These are phyloP conservation scores for Juglanconis sp. DNA, from an alignment of 2,329 filamentous ascomycete genomes.

Conservation along the genomic window DNA sequence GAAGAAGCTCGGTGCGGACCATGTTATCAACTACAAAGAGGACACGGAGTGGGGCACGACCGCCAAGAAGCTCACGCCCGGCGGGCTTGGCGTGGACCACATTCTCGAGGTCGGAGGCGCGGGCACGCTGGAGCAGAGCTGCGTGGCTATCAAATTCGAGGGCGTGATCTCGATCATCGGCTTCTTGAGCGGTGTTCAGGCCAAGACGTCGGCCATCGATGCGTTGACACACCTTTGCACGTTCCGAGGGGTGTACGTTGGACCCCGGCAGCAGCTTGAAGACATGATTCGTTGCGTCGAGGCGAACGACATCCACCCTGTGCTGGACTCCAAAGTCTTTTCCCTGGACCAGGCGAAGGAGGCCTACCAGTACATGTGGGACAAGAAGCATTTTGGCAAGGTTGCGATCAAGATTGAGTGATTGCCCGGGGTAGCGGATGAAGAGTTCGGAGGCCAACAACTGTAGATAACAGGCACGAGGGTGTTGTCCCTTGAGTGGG, in stretches of 20 bases:
- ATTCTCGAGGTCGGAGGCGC: slow-evolving; percentile 56
- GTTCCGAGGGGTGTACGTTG: slow-evolving; percentile 39
- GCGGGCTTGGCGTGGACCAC: slow-evolving; percentile 46
- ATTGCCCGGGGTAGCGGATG: neutral
- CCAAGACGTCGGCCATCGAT: slow-evolving; percentile 51
- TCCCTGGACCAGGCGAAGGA: slow-evolving; percentile 34
- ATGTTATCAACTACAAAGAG: slow-evolving; percentile 56
- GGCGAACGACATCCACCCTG: slow-evolving; percentile 39
- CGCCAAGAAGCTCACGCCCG: slow-evolving; percentile 46
- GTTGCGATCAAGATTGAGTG: slow-evolving; percentile 45
- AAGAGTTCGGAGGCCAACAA: no score
- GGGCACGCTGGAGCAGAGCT: slow-evolving; percentile 43
- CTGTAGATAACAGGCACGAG: no score
- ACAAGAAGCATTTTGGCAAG: slow-evolving; percentile 55
- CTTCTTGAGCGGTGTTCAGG: slow-evolving; percentile 39
- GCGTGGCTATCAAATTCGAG: slow-evolving; percentile 29
- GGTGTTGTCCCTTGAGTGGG: no score
- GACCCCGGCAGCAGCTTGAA: slow-evolving; percentile 36
- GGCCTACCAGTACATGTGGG: slow-evolving; percentile 54
- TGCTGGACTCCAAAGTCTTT: slow-evolving; percentile 37
- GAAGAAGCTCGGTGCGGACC: slow-evolving; percentile 50
- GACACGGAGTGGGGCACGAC: slow-evolving; percentile 52
- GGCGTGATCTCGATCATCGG: slow-evolving; percentile 38
- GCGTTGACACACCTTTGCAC: slow-evolving; percentile 37
- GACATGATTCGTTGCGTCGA: slow-evolving; percentile 43